Conservation (phyloP, 179 eudicot species). For the Sideroxylon spinosum region DNA sequence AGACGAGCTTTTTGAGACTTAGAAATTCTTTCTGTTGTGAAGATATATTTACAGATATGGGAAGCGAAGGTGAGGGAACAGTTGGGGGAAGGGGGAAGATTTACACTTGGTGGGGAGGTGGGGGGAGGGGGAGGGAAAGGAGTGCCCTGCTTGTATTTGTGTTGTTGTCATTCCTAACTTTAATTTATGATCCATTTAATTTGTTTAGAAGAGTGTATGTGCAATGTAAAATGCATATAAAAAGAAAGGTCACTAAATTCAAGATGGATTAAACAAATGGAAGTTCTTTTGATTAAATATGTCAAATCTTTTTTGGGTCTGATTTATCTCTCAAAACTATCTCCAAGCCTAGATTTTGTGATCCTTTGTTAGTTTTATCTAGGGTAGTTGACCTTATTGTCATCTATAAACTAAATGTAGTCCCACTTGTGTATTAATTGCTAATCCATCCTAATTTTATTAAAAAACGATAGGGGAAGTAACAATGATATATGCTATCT, state of each 20-base stretch:
- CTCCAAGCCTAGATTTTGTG: background rate
- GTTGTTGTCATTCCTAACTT: too few relatives aligned
- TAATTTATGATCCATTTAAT: background rate
- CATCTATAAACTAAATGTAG: background rate
- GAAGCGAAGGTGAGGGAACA: too few relatives aligned
- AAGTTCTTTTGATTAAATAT: background rate
- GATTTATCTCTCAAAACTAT: background rate
- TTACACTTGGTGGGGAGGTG: too few relatives aligned
- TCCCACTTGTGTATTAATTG: background rate
- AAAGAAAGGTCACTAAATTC: conserved; percentile 4
- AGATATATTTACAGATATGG: too few relatives aligned
- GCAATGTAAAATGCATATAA: background rate
- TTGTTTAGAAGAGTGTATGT: background rate
- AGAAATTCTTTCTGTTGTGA: too few relatives aligned
- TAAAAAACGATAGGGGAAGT: background rate
- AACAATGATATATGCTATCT: too few relatives aligned
- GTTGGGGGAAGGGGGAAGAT: too few relatives aligned
- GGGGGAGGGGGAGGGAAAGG: too few relatives aligned
- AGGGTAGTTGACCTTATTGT: background rate
- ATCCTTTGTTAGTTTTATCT: background rate
- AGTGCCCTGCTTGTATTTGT: too few relatives aligned
- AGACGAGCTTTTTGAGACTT: too few relatives aligned
- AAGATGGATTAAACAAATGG: background rate
- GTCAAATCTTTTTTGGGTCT: background rate
- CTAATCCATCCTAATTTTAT: background rate